Base-by-base conservation (phyloP, 2,329 filamentous ascomycete species). In the Beauveria australis region DNA sequence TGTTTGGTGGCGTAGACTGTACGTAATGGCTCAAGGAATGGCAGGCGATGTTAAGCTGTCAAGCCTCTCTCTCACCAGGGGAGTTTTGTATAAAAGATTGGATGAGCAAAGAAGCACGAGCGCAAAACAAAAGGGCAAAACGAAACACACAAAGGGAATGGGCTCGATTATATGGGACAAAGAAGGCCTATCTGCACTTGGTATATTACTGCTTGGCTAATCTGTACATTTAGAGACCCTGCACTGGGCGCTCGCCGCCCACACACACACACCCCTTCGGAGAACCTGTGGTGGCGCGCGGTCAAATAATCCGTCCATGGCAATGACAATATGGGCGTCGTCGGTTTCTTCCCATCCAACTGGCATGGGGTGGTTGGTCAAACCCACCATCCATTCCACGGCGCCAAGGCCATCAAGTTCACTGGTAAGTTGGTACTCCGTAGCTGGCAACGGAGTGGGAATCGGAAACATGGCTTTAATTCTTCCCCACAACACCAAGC, bases 41-140 rank as follows among this genome's bases (percentile, higher is more conserved):
- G 47, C 47, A 49, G 47, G 47, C 47, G 47, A 16, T 49, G 5
- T 28, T 3, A n/a, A 18, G 12, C n/a, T 51, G 33, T 44, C 5
- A 16, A 19, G 19, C 24, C 43, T 43, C n/a, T n/a, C n/a, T 60
- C 51, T 60, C 52, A 55, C 59, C 52, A 54, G 59, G 19, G 33
- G 51, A 60, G 52, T 22, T 26, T 43, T 10, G 10, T 19, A 41
- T n/a, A 12, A 33, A 33, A 33, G 30, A 33, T 14, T 12, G 30
- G 30, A 33, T 33, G 30, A 33, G 30, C 30, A 12, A 33, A 12
- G 19, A 26, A 47, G 12, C 19, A 5, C 8, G 4, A 22, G n/a
- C 10, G 12, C 14, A 48, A 19, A 22, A 19, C 14, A 24, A 3
- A 22, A 22, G 2, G 22, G 22, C 22, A 3, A 1, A 10, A 9